phyloP scores from a whole-genome alignment of 306 rosid species.

The Alnus rubra region DNA sequence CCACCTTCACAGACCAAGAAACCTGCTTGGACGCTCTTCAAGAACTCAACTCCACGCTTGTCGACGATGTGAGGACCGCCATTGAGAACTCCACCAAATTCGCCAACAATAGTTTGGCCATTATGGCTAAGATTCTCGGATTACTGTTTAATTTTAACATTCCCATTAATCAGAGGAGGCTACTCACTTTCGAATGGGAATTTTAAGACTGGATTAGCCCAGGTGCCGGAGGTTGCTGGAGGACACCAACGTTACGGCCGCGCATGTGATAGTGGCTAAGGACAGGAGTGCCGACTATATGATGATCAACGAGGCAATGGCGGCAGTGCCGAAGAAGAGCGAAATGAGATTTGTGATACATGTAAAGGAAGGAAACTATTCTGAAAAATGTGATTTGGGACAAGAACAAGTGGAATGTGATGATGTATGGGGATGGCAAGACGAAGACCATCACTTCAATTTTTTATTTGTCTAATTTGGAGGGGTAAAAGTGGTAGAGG shows the following conservation, averaged over 20 bases:
- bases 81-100: slow-evolving; percentile 72
- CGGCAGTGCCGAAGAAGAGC: slow-evolving; percentile 60
- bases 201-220: slow-evolving; percentile 74
- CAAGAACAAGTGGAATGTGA: slow-evolving; percentile 83
- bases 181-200: slow-evolving; percentile 35
- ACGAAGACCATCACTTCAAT: slow-evolving; percentile 41
- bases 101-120: slow-evolving; percentile 83
- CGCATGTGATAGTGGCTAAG: slow-evolving; percentile 59
- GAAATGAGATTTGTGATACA: slow-evolving; percentile 48
- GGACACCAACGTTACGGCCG: slow-evolving; percentile 20
- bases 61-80: slow-evolving; percentile 17
- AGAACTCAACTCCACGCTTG: slow-evolving; percentile 54
- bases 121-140: slow-evolving; percentile 54
- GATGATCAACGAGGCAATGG: slow-evolving; percentile 59
- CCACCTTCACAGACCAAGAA: slow-evolving; percentile 73
- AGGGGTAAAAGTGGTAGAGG: too few relatives aligned
- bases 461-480: too few relatives aligned
- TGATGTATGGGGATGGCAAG: slow-evolving; percentile 82
- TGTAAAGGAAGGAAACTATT: slow-evolving; percentile 73
- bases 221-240: slow-evolving; percentile 62
- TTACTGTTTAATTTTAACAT: slow-evolving; percentile 38
- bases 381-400: slow-evolving; percentile 71
- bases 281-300: slow-evolving; percentile 58
- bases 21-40: slow-evolving; percentile 71
- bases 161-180: slow-evolving; percentile 63